Evolutionary conservation across 345 rosid genomes (phyloP).

Genomic region (Cochlearia excelsa): DNA sequence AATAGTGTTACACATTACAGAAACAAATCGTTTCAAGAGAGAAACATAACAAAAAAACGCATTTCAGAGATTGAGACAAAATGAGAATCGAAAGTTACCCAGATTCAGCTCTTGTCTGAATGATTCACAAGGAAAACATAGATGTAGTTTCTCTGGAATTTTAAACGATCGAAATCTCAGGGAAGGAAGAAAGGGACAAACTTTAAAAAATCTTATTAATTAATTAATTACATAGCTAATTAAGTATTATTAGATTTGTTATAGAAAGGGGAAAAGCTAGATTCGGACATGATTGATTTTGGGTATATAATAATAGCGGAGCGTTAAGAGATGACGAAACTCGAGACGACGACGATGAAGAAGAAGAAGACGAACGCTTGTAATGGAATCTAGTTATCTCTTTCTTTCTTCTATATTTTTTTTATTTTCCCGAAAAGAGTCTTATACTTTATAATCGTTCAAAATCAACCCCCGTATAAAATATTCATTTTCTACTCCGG

Average conservation of each 20-base stretch:
- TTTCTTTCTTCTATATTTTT: not conserved
- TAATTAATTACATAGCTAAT: not conserved
- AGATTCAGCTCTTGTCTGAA: slow-evolving; percentile 27
- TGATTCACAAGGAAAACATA: slow-evolving; percentile 19
- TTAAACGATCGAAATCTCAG: slow-evolving; percentile 12
- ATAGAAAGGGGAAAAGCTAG: slow-evolving; percentile 16
- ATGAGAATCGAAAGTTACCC: slow-evolving; percentile 29
- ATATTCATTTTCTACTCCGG: slow-evolving; percentile 9
- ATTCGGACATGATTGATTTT: slow-evolving; percentile 34
- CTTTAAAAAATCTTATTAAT: not conserved
- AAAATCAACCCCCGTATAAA: slow-evolving; percentile 17
- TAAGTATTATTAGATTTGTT: not conserved
- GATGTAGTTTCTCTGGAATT: slow-evolving; percentile 25
- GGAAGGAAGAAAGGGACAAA: slow-evolving; percentile 23
- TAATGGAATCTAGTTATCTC: slow-evolving; percentile 12
- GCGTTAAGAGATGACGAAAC: slow-evolving; percentile 24
- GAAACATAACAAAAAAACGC: not conserved
- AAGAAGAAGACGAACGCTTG: slow-evolving; percentile 12
- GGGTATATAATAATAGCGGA: slow-evolving; percentile 15
- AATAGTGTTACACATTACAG: not conserved
- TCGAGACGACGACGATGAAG: not conserved
- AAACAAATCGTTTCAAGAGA: slow-evolving; percentile 15
- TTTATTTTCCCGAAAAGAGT: not conserved
- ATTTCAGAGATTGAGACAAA: slow-evolving; percentile 3
- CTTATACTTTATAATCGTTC: slow-evolving; percentile 23